A percentile compares a stretch with the other conserved stretches of the same genome.
These are phyloP conservation scores for Centrapalus pauciflorus DNA, from an alignment of 129 eudicot genomes.

Conservation along the genomic window DNA sequence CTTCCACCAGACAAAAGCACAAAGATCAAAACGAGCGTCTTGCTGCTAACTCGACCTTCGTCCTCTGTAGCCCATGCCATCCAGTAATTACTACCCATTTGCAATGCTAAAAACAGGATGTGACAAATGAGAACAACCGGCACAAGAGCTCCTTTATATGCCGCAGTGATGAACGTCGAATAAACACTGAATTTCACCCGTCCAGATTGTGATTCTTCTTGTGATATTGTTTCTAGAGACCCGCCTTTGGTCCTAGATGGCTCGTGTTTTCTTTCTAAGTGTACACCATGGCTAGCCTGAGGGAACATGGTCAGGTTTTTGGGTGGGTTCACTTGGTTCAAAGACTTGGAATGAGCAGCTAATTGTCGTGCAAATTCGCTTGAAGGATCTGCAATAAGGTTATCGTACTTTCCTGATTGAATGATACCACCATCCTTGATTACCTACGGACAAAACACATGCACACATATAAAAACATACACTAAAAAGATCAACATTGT, in stretches of 20 bases:
- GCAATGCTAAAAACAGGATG: constrained; percentile 62
- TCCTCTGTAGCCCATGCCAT: constrained; percentile 86
- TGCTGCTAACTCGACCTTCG: constrained; percentile 40
- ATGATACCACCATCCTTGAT: constrained; percentile 78
- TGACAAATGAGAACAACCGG: constrained; percentile 73
- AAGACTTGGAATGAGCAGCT: constrained; percentile 55
- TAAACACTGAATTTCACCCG: constrained; percentile 67
- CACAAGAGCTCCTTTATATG: constrained; percentile 82
- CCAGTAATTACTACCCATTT: constrained; percentile 92
- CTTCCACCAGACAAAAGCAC: constrained; percentile 75
- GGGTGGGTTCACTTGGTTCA: constrained; percentile 58
- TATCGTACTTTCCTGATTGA: constrained; percentile 66
- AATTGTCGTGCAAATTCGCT: constrained; percentile 62
- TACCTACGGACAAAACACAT: constrained; percentile 36
- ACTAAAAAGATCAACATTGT: neutral
- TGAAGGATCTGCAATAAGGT: constrained; percentile 50
- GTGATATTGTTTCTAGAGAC: constrained; percentile 24
- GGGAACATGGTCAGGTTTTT: constrained; percentile 9
- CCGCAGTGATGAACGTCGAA: constrained; percentile 50
- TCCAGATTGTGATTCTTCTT: constrained; percentile 67
- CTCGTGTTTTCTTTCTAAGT: constrained; percentile 29
- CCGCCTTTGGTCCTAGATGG: constrained; percentile 22
- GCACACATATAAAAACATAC: neutral
- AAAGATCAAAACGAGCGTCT: constrained; percentile 43
- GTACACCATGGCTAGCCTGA: constrained; percentile 21